Conservation (phyloP, 139 green algal species). For the Tetraselmis striata region DNA sequence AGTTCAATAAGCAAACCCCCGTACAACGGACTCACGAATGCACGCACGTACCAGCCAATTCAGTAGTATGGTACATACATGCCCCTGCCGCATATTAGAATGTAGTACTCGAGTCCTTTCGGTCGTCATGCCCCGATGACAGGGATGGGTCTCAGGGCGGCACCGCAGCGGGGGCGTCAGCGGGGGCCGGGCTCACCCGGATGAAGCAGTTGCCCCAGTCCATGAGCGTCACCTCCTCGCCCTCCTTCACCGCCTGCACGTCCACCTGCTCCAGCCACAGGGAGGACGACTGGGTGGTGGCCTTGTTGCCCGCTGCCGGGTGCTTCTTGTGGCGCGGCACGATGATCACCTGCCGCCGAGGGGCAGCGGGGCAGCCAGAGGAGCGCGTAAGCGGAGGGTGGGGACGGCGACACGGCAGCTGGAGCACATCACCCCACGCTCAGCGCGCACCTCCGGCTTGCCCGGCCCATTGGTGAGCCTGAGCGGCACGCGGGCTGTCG, state of each 20-base stretch:
- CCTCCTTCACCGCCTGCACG: slow-evolving; percentile 62
- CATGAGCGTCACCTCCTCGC: slow-evolving; percentile 96
- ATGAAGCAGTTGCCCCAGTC: slow-evolving; percentile 95
- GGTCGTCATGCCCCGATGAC: no score
- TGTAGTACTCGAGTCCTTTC: no score
- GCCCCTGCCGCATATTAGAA: no score
- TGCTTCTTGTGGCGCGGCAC: slow-evolving; percentile 91
- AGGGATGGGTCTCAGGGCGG: no score
- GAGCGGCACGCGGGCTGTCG: slow-evolving; percentile 54
- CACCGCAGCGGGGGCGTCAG: no score
- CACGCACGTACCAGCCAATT: no score
- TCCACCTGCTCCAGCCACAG: slow-evolving; percentile 86
- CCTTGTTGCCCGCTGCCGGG: slow-evolving; percentile 67
- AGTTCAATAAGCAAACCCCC: no score
- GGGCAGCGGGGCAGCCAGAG: no score
- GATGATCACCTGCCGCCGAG: slow-evolving; percentile 18
- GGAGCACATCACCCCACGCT: neutral
- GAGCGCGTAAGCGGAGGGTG: neutral
- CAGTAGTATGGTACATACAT: no score
- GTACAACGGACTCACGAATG: no score
- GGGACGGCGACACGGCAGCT: no score
- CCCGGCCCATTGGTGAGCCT: slow-evolving; percentile 53
- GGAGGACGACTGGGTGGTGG: slow-evolving; percentile 21
- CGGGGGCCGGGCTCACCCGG: slow-evolving; percentile 26
- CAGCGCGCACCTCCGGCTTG: slow-evolving; percentile 33